Evolutionary conservation across 176 grass and related monocot genomes (phyloP).

Genomic region (Canna indica): DNA sequence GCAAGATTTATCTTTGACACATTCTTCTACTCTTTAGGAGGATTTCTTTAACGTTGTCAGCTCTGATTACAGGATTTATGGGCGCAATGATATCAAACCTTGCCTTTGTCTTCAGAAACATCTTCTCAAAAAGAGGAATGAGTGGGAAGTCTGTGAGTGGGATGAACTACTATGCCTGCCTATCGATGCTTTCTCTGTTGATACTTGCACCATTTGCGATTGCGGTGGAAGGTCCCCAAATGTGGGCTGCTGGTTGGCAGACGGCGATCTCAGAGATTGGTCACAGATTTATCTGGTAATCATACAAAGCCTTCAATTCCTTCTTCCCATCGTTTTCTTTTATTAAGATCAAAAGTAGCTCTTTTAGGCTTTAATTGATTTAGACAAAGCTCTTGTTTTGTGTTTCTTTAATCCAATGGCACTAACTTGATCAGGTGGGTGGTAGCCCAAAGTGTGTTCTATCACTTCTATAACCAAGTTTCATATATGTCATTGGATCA

Average conservation of each 20-base stretch:
- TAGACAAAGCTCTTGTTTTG: too few relatives aligned
- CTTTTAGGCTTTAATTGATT: too few relatives aligned
- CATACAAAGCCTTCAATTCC: not conserved
- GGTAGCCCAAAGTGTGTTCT: constrained; percentile 18
- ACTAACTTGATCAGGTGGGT: constrained; percentile 22
- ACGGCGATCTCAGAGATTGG: constrained; percentile 19
- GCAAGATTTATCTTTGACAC: too few relatives aligned
- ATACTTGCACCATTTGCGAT: constrained; percentile 20
- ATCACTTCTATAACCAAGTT: too few relatives aligned
- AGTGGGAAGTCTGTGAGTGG: constrained; percentile 16
- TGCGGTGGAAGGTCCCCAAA: constrained; percentile 14
- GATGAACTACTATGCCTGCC: constrained; percentile 27
- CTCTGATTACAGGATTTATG: constrained; percentile 14
- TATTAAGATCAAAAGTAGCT: not conserved
- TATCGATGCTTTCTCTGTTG: constrained; percentile 14
- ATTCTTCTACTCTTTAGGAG: too few relatives aligned
- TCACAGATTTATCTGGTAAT: constrained; percentile 19
- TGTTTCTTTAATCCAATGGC: not conserved
- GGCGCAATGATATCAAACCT: constrained; percentile 25
- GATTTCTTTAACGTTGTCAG: not conserved
- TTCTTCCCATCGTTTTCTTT: too few relatives aligned
- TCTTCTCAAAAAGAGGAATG: constrained; percentile 22
- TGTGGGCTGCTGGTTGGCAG: constrained; percentile 24
- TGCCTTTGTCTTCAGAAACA: constrained; percentile 22
- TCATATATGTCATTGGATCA: constrained; percentile 22